Percentiles rank a stretch among this genome's conserved stretches.
phyloP scores from a whole-genome alignment of 1,284 basidiomycete genomes.

The Testicularia cyperi region DNA sequence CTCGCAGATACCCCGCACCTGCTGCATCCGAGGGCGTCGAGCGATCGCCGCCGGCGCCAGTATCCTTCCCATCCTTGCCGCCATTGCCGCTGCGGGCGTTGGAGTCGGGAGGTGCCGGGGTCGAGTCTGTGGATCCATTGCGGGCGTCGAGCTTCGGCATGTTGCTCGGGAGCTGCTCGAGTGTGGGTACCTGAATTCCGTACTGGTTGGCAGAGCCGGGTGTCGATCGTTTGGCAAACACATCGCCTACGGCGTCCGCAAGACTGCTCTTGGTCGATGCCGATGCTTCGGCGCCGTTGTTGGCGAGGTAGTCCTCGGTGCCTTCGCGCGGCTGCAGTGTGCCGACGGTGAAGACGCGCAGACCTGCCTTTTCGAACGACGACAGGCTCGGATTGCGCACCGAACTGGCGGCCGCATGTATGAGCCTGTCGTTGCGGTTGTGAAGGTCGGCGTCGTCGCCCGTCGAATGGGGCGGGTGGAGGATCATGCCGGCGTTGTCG shows the following conservation, averaged over 20 bases:
- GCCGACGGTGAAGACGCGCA: constrained; percentile 79
- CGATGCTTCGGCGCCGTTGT: constrained; percentile 1
- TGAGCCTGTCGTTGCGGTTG: constrained; percentile 7
- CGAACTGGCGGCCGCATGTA: constrained; percentile 15
- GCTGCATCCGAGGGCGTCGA: constrained; percentile 1
- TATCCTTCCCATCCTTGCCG: background rate
- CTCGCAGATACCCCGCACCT: constrained; percentile 29
- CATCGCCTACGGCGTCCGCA: background rate
- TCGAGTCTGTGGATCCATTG: constrained; percentile 3
- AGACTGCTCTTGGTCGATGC: background rate
- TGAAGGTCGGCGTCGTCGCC: constrained; percentile 24
- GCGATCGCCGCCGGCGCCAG: background rate
- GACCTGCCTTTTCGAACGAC: constrained; percentile 63
- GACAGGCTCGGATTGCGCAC: constrained; percentile 27
- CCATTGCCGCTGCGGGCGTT: background rate
- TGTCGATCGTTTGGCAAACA: background rate
- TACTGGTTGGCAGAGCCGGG: background rate
- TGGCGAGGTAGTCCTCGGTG: background rate
- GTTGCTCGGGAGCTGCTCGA: constrained; percentile 18
- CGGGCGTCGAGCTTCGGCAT: constrained; percentile 39
- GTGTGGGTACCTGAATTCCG: constrained; percentile 12
- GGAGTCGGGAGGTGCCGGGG: background rate
- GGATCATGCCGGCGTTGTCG: constrained; percentile 5
- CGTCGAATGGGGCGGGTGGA: constrained; percentile 42
- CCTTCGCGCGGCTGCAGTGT: constrained; percentile 69